Evolutionary conservation across 345 rosid species (phyloP).

Genomic region (Conringia planisiliqua): DNA sequence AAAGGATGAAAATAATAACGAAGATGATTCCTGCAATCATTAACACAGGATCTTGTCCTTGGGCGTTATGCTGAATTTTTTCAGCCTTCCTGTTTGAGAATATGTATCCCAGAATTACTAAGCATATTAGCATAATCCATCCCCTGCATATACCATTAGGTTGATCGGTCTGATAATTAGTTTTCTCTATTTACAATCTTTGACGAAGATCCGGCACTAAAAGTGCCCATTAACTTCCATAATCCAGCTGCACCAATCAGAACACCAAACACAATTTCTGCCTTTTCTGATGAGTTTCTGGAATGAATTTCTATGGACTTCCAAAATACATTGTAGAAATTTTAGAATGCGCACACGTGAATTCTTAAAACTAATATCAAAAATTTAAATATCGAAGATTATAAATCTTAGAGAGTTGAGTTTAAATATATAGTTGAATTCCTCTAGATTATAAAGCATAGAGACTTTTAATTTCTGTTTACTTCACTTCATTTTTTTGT

Average conservation of each 20-base stretch:
- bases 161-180: not conserved
- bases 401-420: too few species aligned
- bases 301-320: too few species aligned
- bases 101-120: not conserved
- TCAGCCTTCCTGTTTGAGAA: not conserved
- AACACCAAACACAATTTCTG: not conserved
- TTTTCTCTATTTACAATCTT: not conserved
- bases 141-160: not conserved
- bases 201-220: not conserved
- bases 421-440: too few species aligned
- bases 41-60: not conserved
- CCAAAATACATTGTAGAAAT: too few species aligned
- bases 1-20: not conserved
- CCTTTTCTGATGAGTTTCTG: too few species aligned
- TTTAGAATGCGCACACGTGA: too few species aligned
- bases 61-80: not conserved
- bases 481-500: too few species aligned
- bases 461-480: too few species aligned
- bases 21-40: not conserved
- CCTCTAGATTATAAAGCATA: too few species aligned
- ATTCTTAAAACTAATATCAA: too few species aligned
- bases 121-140: not conserved
- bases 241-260: constrained; percentile 1
- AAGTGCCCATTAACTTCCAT: constrained; percentile 1
- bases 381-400: too few species aligned